phyloP scores from a whole-genome alignment of 208 protist genomes.

The Crithidia fasciculata region DNA sequence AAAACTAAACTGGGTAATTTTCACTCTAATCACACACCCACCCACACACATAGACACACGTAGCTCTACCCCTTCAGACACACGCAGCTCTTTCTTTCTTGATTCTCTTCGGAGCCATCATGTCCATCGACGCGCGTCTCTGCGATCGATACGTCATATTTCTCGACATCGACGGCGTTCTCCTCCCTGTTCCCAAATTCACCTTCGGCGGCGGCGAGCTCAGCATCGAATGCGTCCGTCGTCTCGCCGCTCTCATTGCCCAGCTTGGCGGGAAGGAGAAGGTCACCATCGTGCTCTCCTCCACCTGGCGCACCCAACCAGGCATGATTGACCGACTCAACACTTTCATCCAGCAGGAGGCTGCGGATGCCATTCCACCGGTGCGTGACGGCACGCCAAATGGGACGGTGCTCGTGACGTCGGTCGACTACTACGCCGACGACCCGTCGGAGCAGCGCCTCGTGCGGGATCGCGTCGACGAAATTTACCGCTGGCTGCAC shows the following conservation, averaged over 20 bases:
- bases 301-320: conserved; percentile 83
- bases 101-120: background rate
- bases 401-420: conserved; percentile 65
- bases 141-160: conserved; percentile 79
- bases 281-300: conserved; percentile 84
- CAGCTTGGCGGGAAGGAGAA: conserved; percentile 50
- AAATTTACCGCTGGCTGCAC: conserved; percentile 80
- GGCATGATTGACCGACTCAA: conserved; percentile 75
- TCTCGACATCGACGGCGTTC: conserved; percentile 86
- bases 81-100: too few species aligned
- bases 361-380: conserved; percentile 43
- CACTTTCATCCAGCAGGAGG: conserved; percentile 49
- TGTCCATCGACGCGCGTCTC: conserved; percentile 35
- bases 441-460: conserved; percentile 80
- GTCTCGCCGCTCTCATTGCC: conserved; percentile 52
- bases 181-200: conserved; percentile 80
- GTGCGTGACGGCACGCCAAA: conserved; percentile 73
- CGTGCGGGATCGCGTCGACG: conserved; percentile 85
- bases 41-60: too few species aligned
- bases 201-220: conserved; percentile 87
- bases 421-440: conserved; percentile 81
- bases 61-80: background rate
- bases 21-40: too few species aligned
- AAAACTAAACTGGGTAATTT: too few species aligned
- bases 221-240: conserved; percentile 47